Evolutionary conservation across 106 monocot species (phyloP), one percentile per base, ranked within the genome.

Genomic region (Allium sativum): DNA sequence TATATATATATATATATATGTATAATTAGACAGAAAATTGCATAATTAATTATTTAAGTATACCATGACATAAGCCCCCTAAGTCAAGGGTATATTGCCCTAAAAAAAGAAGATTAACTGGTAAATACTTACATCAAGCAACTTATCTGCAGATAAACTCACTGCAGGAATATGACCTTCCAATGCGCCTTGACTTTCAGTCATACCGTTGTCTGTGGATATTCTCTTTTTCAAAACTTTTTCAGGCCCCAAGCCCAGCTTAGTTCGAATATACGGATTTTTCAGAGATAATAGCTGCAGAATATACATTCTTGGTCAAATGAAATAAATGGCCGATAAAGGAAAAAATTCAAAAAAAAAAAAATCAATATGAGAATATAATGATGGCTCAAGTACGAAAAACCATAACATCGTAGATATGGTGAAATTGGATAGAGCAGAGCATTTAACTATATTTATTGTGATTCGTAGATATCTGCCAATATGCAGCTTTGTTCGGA

Each of bases 221-320:
- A 72, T 61, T 68, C 45, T 76, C 18, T 53, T 56, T 61, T 70
- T 66, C 5, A 44, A 48, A 21, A 18, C 59, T 66, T 65, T 68
- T n/a, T 70, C 53, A 65, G 68, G 68, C n/a, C 77, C 76, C 72
- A 98, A 76, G 43, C 88, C 88, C 64, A 92, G 59, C 51, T 72
- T 70, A 64, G 65, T 66, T 3, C 80, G 82, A 61, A 92, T 58
- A 55, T 64, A 57, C 18, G 78, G 56, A 71, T 80, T 82, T 72
- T 64, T 85, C 18, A 98, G 65, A 62, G 66, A 71, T 18, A 98
- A 71, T 76, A 76, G 81, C 96, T 98, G 91, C 84, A 78, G 45
- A 42, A 81, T 31, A 31, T 31, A 31, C 31, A 31, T 59, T 22
- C 14, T 69, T 59, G 31, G 19, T 7, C 60, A 52, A 68, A 41